A percentile compares a stretch with the other conserved stretches of the same genome.
Conservation (phyloP, 2,329 filamentous ascomycete genomes). For the Camptophora hylomeconis region DNA sequence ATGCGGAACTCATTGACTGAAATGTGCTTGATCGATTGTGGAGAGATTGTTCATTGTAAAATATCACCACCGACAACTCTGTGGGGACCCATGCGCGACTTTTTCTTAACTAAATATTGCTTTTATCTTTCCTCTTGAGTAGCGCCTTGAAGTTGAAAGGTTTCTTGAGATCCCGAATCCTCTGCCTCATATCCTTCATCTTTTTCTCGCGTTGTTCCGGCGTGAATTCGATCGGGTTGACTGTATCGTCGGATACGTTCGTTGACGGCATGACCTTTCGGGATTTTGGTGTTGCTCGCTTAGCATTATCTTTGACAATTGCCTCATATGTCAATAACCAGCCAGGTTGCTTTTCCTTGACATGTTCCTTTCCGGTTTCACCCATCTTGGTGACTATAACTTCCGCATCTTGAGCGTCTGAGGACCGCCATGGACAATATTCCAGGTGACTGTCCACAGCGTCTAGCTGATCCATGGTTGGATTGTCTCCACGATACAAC, state of each 20-base stretch:
- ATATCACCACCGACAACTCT: background rate
- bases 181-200: slow-evolving; percentile 20
- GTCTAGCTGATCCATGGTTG: slow-evolving; percentile 58
- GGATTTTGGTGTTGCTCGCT: slow-evolving; percentile 5
- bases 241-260: slow-evolving; percentile 4
- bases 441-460: slow-evolving; percentile 62
- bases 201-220: slow-evolving; percentile 20
- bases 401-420: slow-evolving; percentile 16
- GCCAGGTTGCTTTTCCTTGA: slow-evolving; percentile 13
- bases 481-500: slow-evolving; percentile 58
- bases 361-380: no score
- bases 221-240: slow-evolving; percentile 3
- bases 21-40: no score
- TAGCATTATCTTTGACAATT: slow-evolving; percentile 11
- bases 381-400: slow-evolving; percentile 4
- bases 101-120: background rate
- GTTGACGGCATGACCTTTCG: background rate
- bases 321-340: slow-evolving; percentile 15
- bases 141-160: slow-evolving; percentile 18
- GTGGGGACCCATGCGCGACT: background rate
- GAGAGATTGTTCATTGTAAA: no score
- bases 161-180: slow-evolving; percentile 24
- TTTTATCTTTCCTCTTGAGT: slow-evolving; percentile 14
- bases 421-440: slow-evolving; percentile 59
- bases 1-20: no score